Evolutionary conservation across 345 rosid species (phyloP).

Genomic region (Camelina neglecta): DNA sequence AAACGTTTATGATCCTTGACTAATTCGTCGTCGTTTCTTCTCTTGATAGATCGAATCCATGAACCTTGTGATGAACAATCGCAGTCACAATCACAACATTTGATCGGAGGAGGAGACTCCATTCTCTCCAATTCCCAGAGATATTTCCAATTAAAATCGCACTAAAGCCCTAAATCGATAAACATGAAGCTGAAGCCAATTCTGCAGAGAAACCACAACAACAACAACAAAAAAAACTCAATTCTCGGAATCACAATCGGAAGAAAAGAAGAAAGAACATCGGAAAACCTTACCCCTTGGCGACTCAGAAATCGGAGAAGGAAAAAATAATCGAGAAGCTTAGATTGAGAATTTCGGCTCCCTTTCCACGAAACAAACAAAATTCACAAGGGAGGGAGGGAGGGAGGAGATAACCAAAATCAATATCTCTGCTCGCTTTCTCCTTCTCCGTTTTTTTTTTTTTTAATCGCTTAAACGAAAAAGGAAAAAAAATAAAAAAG

Average conservation of each 20-base stretch:
- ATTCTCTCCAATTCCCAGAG: constrained; percentile 45
- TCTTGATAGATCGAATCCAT: constrained; percentile 71
- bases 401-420: background rate
- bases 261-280: too few species aligned
- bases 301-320: constrained; percentile 4
- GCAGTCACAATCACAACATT: constrained; percentile 71
- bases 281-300: constrained; percentile 17
- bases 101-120: constrained; percentile 46
- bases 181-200: constrained; percentile 14
- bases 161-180: background rate
- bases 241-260: background rate
- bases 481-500: background rate
- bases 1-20: constrained; percentile 52
- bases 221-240: background rate
- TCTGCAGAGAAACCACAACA: constrained; percentile 24
- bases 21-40: constrained; percentile 64
- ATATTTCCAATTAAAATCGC: constrained; percentile 12
- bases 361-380: constrained; percentile 1
- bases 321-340: background rate
- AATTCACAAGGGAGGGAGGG: background rate
- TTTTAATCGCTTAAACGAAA: background rate
- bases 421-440: constrained; percentile 9
- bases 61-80: constrained; percentile 54
- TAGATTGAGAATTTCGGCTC: background rate
- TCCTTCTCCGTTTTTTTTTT: background rate